Conservation (phyloP, 805 yeast genomes). For the Metschnikowia henanensis region DNA sequence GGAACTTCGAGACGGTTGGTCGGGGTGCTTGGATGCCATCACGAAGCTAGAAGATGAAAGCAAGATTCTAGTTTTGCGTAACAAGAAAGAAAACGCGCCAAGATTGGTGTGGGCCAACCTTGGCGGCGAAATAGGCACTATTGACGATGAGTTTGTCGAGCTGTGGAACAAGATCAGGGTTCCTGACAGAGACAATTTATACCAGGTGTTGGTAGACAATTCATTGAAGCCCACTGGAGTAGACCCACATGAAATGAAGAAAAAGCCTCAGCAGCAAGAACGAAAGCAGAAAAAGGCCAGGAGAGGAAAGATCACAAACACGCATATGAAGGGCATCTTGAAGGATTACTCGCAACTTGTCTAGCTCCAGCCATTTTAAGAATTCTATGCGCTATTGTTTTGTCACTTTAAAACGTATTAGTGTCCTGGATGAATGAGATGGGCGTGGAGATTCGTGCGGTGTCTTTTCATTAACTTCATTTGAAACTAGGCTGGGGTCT, state of each 20-base stretch:
- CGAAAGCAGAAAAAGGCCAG: slow-evolving; percentile 90
- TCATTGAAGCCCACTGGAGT: slow-evolving; percentile 97
- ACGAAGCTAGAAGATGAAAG: slow-evolving; percentile 75
- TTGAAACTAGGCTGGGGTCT: no score
- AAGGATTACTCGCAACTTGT: slow-evolving; percentile 68
- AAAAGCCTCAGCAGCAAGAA: slow-evolving; percentile 53
- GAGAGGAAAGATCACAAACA: slow-evolving; percentile 90
- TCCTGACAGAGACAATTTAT: slow-evolving; percentile 81
- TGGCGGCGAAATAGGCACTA: slow-evolving; percentile 68
- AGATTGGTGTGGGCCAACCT: slow-evolving; percentile 86
- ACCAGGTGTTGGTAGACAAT: slow-evolving; percentile 70
- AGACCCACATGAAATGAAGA: slow-evolving; percentile 93
- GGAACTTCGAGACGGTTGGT: slow-evolving; percentile 90
- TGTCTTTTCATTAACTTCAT: no score
- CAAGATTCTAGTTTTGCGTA: slow-evolving; percentile 78
- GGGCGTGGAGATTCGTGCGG: no score
- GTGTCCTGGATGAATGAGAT: no score
- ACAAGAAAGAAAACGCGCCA: slow-evolving; percentile 94
- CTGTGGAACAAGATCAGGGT: slow-evolving; percentile 80
- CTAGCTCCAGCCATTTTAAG: slow-evolving; percentile 4
- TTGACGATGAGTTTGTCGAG: slow-evolving; percentile 79
- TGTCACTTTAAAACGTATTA: no score
- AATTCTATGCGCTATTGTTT: background rate
- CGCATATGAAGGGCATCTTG: slow-evolving; percentile 94
- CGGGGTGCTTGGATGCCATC: slow-evolving; percentile 78